phyloP scores from a whole-genome alignment of 768 basidiomycete genomes.

The Crassisporium funariophilum region DNA sequence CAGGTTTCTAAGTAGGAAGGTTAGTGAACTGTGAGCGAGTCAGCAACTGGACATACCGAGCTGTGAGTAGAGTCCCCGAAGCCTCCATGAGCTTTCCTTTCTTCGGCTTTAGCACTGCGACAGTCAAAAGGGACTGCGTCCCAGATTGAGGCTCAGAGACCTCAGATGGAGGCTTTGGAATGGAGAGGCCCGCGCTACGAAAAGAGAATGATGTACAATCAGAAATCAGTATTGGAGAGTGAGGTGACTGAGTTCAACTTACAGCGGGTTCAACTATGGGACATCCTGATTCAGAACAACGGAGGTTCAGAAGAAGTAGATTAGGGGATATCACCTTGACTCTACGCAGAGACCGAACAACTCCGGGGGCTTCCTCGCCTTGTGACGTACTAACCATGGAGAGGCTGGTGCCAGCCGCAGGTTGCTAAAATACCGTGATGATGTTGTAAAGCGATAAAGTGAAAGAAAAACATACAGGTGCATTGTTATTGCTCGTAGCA shows the following conservation, averaged over 20 bases:
- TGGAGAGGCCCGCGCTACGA: no score
- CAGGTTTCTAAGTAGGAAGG: neutral
- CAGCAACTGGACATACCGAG: neutral
- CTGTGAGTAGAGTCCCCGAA: neutral
- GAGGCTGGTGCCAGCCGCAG: neutral
- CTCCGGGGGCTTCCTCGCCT: neutral
- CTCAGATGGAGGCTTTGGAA: neutral
- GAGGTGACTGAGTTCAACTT: neutral
- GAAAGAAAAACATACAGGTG: neutral
- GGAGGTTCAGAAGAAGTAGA: neutral
- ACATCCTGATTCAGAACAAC: neutral
- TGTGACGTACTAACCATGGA: neutral
- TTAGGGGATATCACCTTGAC: neutral
- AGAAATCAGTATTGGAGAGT: neutral
- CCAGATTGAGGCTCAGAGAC: neutral
- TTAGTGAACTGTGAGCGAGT: neutral
- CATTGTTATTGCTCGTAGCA: neutral
- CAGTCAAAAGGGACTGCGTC: neutral
- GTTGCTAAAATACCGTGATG: neutral
- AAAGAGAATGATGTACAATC: no score
- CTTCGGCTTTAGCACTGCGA: neutral
- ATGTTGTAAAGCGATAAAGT: neutral
- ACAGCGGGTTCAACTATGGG: neutral
- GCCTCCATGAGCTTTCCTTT: neutral
- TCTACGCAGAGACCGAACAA: neutral